Conservation (phyloP, 768 basidiomycete species). For the Gymnopilus dilepis region DNA sequence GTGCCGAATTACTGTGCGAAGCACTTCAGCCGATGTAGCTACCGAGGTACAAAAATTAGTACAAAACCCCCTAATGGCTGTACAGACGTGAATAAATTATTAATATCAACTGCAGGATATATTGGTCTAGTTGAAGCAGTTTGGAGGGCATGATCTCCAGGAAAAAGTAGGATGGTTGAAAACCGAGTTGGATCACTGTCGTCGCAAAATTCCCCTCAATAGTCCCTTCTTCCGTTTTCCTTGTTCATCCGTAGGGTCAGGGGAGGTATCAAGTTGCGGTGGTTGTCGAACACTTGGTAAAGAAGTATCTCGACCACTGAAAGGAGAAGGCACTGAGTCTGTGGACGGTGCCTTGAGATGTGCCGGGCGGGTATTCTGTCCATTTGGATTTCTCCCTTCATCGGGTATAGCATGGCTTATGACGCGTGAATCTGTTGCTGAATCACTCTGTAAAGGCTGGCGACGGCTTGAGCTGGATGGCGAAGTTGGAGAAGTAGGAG, state of each 20-base stretch:
- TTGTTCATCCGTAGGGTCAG: constrained; percentile 43
- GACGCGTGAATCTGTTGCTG: constrained; percentile 2
- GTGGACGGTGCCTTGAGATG: constrained; percentile 60
- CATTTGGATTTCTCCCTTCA: constrained; percentile 21
- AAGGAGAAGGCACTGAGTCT: constrained; percentile 57
- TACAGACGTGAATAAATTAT: constrained; percentile 30
- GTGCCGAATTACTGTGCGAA: constrained; percentile 91
- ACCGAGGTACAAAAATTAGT: constrained; percentile 65
- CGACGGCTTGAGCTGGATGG: constrained; percentile 22
- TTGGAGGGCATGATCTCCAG: constrained; percentile 19
- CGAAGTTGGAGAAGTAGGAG: constrained; percentile 19
- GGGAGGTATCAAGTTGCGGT: constrained; percentile 24
- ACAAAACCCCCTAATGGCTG: constrained; percentile 47
- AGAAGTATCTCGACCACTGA: constrained; percentile 21
- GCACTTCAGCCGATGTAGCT: constrained; percentile 92
- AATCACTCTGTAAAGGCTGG: constrained; percentile 30
- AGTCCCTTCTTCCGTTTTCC: constrained; percentile 47
- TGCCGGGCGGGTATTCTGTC: constrained; percentile 27
- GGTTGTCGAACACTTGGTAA: constrained; percentile 21
- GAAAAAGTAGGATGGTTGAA: constrained; percentile 9
- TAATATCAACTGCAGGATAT: constrained; percentile 26
- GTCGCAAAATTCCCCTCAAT: constrained; percentile 48
- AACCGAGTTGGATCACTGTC: constrained; percentile 29
- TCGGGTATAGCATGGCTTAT: constrained; percentile 24
- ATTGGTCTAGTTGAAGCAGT: constrained; percentile 20